Conservation (phyloP, 306 rosid genomes). For the Quercus suber region DNA sequence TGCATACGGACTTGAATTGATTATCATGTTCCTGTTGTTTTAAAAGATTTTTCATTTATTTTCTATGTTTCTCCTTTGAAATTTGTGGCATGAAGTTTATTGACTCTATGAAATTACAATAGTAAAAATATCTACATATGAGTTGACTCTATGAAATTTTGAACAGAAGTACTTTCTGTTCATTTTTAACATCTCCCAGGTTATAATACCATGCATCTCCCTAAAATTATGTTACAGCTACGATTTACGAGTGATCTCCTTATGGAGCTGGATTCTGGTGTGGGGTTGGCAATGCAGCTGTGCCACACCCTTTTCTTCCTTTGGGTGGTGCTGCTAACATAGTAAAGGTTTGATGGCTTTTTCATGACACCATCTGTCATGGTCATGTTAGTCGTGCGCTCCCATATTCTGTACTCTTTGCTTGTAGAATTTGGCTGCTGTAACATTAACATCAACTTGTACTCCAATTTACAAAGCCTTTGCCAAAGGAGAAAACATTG, state of each 20-base stretch:
- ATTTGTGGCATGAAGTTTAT: too few species aligned
- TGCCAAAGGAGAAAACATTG: constrained; percentile 97
- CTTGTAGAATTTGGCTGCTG: constrained; percentile 88
- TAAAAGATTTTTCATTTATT: too few species aligned
- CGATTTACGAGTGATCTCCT: constrained; percentile 93
- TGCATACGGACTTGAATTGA: too few species aligned
- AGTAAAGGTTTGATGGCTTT: constrained; percentile 55
- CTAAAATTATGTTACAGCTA: constrained; percentile 46
- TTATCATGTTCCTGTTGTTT: too few species aligned
- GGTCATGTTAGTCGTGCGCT: constrained; percentile 7
- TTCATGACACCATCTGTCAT: neutral
- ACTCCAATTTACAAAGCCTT: constrained; percentile 98
- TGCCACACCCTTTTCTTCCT: constrained; percentile 94
- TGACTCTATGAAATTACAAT: too few species aligned
- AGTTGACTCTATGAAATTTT: too few species aligned
- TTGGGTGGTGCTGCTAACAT: constrained; percentile 98
- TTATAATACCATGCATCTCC: constrained; percentile 16
- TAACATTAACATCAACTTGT: constrained; percentile 94
- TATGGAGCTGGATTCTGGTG: constrained; percentile 95
- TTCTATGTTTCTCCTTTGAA: too few species aligned
- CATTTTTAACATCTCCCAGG: neutral
- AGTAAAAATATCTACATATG: too few species aligned
- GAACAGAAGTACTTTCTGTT: neutral
- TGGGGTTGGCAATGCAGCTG: constrained; percentile 81
- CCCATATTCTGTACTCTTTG: constrained; percentile 30